Evolutionary conservation across 139 green algal genomes (phyloP), one percentile per base, ranked within the genome.

Genomic region (Picochlorum sp.): DNA sequence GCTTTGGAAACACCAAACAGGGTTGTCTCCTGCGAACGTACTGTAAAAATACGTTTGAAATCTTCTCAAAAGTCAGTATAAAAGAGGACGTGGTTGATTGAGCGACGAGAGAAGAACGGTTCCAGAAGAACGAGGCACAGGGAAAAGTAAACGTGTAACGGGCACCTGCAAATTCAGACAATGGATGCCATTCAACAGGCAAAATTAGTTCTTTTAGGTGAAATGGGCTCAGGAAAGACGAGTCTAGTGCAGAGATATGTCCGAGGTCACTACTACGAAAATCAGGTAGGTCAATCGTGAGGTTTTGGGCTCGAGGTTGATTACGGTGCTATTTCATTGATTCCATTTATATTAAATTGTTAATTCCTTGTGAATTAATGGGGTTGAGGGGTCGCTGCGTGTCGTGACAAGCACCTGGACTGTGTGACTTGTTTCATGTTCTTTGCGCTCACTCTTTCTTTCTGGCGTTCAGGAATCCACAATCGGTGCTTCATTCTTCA

Each of bases 401-500:
- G 34, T 41, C 9, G 2, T 41, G 34, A 41, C 8, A 58, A 34
- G 57, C 7, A 23, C 9, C 56, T 16, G 56, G n/a, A 47, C 56
- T 62, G 18, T 45, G 56, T 20, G 14, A 3, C 13, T 23, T 21
- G 6, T 57, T 20, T 62, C 18, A 18, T 62, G 9, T 21, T 18
- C 62, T 62, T 69, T 37, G 18, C 10, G 21, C 13, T 55, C 0
- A 18, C 4, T 41, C 20, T 54, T 45, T 64, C 18, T 14, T 63
- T 28, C 26, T 15, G 9, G 1, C n/a, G 10, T 75, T 45, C 82
- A 97, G 90, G 92, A 97, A 58, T 96, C 87, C 4, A 99, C 94
- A 0, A 97, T 99, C 18, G 94, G 94, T 13, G 94, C 94, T 8
- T 95, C 94, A 1, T 99, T 99, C 65, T 72, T 98, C 13, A 99